A percentile compares a stretch with the other conserved stretches of the same genome.
phyloP scores from a whole-genome alignment of 139 green algal species.

The Astrephomene gubernaculifera region DNA sequence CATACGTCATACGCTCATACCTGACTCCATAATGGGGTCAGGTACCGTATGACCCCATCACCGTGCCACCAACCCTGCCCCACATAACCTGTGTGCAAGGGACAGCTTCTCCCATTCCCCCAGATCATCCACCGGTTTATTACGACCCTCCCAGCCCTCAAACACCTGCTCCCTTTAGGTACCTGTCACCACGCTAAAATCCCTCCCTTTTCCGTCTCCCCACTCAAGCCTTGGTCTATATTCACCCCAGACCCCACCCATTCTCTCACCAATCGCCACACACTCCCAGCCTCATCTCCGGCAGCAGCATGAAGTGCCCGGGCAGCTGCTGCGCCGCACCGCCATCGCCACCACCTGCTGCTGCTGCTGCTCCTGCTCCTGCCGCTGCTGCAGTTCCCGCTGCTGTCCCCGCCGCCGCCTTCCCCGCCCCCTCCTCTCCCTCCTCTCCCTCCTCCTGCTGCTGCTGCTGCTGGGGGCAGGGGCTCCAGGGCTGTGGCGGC shows the following conservation, averaged over 20 bases:
- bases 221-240: neutral
- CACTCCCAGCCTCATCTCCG: neutral
- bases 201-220: neutral
- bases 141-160: neutral
- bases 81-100: neutral
- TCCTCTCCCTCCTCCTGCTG: neutral
- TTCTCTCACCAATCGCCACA: slow-evolving; percentile 31
- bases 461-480: neutral
- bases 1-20: neutral
- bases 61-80: neutral
- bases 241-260: no score
- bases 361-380: neutral
- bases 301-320: slow-evolving; percentile 19
- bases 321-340: neutral
- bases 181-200: neutral
- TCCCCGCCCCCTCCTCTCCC: neutral
- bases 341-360: neutral
- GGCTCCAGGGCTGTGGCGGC: neutral
- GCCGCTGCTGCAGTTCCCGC: neutral
- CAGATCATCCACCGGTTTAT: neutral
- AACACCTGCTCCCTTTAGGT: neutral
- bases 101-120: neutral
- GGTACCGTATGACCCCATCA: neutral
- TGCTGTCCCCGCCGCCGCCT: no score
- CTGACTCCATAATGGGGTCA: neutral